A percentile compares a stretch with the other conserved stretches of the same genome.
phyloP scores from a whole-genome alignment of 1,284 basidiomycete species.

The Austropuccinia psidii region DNA sequence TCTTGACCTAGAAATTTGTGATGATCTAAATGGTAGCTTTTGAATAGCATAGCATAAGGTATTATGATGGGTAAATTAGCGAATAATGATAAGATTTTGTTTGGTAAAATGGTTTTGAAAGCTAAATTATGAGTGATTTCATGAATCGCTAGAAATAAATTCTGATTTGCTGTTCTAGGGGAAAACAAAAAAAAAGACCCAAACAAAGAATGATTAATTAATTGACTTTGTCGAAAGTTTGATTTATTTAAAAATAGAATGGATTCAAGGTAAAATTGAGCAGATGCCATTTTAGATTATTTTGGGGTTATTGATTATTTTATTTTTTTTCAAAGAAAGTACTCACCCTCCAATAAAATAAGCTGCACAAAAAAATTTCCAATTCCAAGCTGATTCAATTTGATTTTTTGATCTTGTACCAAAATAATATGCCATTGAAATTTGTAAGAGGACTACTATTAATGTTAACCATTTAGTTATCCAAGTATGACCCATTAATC shows the following conservation, averaged over 20 bases:
- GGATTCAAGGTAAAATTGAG: too few relatives aligned
- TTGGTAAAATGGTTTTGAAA: constrained; percentile 71
- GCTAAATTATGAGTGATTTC: constrained; percentile 98
- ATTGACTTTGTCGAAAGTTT: too few relatives aligned
- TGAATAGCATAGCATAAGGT: constrained; percentile 93
- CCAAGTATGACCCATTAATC: constrained; percentile 89
- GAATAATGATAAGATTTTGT: constrained; percentile 79
- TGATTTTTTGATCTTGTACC: constrained; percentile 57
- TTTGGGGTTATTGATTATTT: too few relatives aligned
- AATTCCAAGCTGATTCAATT: constrained; percentile 56
- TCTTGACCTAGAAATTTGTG: constrained; percentile 94
- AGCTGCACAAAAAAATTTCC: constrained; percentile 65
- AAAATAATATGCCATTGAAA: constrained; percentile 57
- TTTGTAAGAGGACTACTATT: constrained; percentile 67
- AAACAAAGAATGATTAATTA: too few relatives aligned
- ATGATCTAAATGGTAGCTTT: constrained; percentile 85
- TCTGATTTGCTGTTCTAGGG: constrained; percentile 83
- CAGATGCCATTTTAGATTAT: too few relatives aligned
- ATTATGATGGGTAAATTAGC: constrained; percentile 89
- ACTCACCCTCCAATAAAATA: constrained; percentile 64
- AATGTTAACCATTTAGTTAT: constrained; percentile 80
- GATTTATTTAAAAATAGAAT: too few relatives aligned
- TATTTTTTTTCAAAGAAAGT: too few relatives aligned
- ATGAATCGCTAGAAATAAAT: constrained; percentile 93
- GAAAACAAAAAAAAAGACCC: not conserved